Evolutionary conservation across 176 grass and related monocot genomes (phyloP).

Genomic region (Microstegium vimineum): DNA sequence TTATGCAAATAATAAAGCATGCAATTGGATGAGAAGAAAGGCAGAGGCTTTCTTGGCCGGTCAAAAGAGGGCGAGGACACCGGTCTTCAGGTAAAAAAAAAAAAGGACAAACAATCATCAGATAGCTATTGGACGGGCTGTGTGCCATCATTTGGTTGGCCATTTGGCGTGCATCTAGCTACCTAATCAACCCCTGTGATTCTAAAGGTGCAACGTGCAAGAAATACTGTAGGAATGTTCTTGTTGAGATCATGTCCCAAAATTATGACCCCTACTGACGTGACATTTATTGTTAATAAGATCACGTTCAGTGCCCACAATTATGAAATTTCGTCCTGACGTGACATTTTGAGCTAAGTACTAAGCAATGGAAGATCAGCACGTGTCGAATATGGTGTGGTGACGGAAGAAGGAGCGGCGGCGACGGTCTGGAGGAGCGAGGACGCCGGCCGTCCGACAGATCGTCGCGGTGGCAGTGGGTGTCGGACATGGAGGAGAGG

Average conservation of each 20-base stretch:
- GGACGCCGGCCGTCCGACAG: too few relatives aligned
- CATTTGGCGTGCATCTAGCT: constrained; percentile 11
- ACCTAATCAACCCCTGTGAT: background rate
- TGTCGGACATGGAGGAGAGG: too few relatives aligned
- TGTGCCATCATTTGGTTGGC: constrained; percentile 37
- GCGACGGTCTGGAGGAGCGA: too few relatives aligned
- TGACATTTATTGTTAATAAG: background rate
- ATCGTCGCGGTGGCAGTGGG: too few relatives aligned
- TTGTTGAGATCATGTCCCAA: background rate
- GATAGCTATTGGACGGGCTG: background rate
- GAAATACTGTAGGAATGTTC: background rate
- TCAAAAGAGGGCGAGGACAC: constrained; percentile 31
- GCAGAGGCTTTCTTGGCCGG: background rate
- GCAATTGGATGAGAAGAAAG: background rate
- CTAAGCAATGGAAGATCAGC: background rate
- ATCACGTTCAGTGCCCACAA: background rate
- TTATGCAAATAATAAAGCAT: constrained; percentile 15
- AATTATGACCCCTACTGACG: background rate
- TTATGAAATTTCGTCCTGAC: background rate
- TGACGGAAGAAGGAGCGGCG: too few relatives aligned
- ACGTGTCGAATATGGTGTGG: background rate
- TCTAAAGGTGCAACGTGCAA: background rate
- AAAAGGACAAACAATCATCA: background rate
- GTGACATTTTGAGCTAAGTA: background rate
- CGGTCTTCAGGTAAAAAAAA: constrained; percentile 37